Evolutionary conservation across 352 stramenopile species (phyloP).

Genomic region (Pythium rhizo-oryzae): DNA sequence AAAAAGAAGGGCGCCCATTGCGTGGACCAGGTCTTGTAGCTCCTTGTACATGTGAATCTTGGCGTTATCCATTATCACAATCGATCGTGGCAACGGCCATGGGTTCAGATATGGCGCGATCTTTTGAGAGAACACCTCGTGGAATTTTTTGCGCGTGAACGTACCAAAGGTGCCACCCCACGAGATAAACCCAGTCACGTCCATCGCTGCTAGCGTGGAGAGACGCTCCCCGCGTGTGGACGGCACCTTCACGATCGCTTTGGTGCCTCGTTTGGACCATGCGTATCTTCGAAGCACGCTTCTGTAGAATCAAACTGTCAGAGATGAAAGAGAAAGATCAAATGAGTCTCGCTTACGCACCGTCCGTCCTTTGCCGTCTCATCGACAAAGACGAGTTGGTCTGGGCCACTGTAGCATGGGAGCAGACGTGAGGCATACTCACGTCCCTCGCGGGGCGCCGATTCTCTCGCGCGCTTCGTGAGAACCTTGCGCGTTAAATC

Average conservation of each 20-base stretch:
- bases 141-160: constrained; percentile 27
- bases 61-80: constrained; percentile 35
- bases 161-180: constrained; percentile 24
- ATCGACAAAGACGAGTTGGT: constrained; percentile 25
- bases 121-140: constrained; percentile 24
- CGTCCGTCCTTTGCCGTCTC: constrained; percentile 26
- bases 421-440: constrained; percentile 8
- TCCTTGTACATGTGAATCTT: constrained; percentile 38
- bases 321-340: background rate
- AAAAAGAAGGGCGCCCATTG: constrained; percentile 11
- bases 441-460: background rate
- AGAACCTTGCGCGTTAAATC: constrained; percentile 23
- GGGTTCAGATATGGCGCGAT: constrained; percentile 34
- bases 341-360: background rate
- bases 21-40: constrained; percentile 13
- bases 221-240: constrained; percentile 21
- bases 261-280: constrained; percentile 21
- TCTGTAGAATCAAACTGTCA: constrained; percentile 2
- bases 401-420: constrained; percentile 25
- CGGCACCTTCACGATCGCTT: constrained; percentile 15
- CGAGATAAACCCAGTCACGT: constrained; percentile 26
- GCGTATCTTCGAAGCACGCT: constrained; percentile 18
- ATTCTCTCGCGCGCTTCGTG: constrained; percentile 21
- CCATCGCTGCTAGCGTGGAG: constrained; percentile 27
- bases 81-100: constrained; percentile 28